These are phyloP conservation scores for Talaromyces thailandensis DNA, from an alignment of 495 filamentous ascomycete genomes.

Conservation along the genomic window DNA sequence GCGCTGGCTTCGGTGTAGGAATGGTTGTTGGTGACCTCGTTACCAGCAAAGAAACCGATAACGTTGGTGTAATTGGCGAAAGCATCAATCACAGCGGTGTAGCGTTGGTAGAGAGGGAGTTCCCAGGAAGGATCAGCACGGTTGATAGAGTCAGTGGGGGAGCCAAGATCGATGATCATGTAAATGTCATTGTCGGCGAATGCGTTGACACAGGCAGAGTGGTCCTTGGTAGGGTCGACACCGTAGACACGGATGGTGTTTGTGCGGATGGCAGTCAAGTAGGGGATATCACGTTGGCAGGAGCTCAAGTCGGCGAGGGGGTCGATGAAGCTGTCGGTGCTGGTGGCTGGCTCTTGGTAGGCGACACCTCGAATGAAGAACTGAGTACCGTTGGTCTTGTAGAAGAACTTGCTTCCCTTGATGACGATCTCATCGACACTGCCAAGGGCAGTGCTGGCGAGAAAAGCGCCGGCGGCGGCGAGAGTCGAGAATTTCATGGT, in stretches of 20 bases:
- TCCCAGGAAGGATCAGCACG: slow-evolving; percentile 70
- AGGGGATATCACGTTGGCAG: slow-evolving; percentile 79
- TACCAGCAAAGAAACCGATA: slow-evolving; percentile 94
- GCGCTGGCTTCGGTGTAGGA: slow-evolving; percentile 80
- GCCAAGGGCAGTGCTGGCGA: slow-evolving; percentile 46
- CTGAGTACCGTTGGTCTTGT: slow-evolving; percentile 62
- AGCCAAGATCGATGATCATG: slow-evolving; percentile 78
- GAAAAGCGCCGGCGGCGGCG: slow-evolving; percentile 30
- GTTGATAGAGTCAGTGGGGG: slow-evolving; percentile 75
- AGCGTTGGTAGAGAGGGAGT: slow-evolving; percentile 62
- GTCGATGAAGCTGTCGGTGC: slow-evolving; percentile 38
- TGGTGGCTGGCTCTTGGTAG: slow-evolving; percentile 50
- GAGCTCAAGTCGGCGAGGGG: slow-evolving; percentile 61
- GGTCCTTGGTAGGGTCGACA: slow-evolving; percentile 70
- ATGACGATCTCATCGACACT: slow-evolving; percentile 60
- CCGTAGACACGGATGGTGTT: slow-evolving; percentile 94
- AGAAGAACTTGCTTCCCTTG: slow-evolving; percentile 73
- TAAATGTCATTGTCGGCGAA: slow-evolving; percentile 87
- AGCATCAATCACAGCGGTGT: slow-evolving; percentile 75
- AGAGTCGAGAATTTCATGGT: slow-evolving; percentile 35
- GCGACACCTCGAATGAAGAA: slow-evolving; percentile 88
- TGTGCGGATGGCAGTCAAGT: slow-evolving; percentile 64
- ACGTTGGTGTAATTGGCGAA: slow-evolving; percentile 74
- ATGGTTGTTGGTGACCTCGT: slow-evolving; percentile 83
- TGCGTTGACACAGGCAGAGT: slow-evolving; percentile 76